Evolutionary conservation across 805 yeast genomes (phyloP), one percentile per base, ranked within the genome.

Genomic region (Zygoascus bituminiphila): DNA sequence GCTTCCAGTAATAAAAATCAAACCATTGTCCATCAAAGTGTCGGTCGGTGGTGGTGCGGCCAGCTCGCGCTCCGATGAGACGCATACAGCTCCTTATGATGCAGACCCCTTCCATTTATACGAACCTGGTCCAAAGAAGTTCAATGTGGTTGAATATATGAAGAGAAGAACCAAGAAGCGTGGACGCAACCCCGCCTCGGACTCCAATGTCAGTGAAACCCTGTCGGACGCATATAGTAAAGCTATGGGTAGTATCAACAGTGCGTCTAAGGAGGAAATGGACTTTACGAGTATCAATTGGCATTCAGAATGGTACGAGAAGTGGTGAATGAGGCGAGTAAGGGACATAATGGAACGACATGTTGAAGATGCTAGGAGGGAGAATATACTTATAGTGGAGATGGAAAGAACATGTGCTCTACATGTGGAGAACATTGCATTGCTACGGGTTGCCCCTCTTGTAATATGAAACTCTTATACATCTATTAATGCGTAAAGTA

Each of bases 31-130:
- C 17, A 17, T 36, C 10, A 12, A 15, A 4, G 14, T 36, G 9
- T 17, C 39, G 8, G 5, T 36, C 5, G 39, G 39, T 10, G 10
- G 19, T 5, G 22, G 22, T n/a, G 10, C 12, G 8, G 39, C 12
- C 39, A 20, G 17, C 3, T 15, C 7, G 17, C 20, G 3, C 17
- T 12, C 33, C 33, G 33, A 7, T 7, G 29, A 12, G 7, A 12
- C 33, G 7, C 33, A 29, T n/a, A n/a, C n/a, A n/a, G n/a, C n/a
- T n/a, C n/a, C n/a, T 29, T 29, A 29, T 15, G 33, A 29, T 12
- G 33, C 22, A 14, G 44, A 41, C 25, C 44, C 44, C 10, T 25
- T 44, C 42, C 20, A 24, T 6, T 10, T 44, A 9, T 44, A 44
- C 22, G 17, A 5, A 8, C 42, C 42, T 4, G 10, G 19, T 5